Percentiles rank a stretch among this genome's conserved stretches.
phyloP scores from a whole-genome alignment of 2,329 filamentous ascomycete species.

The Chaetomiaceae sp. region DNA sequence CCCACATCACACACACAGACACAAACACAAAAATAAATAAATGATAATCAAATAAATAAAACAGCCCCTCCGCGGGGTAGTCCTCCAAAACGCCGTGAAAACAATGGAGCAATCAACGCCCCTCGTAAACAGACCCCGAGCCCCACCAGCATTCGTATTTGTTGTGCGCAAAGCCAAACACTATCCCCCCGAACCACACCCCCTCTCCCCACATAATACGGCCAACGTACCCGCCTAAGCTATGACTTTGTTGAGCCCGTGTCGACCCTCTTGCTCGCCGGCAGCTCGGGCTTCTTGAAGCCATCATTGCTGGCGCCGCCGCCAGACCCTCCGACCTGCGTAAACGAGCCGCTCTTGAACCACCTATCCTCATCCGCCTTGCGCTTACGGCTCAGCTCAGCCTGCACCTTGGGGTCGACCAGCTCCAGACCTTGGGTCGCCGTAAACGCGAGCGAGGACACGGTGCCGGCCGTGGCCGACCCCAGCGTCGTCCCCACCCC shows the following conservation, averaged over 20 bases:
- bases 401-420: slow-evolving; percentile 86
- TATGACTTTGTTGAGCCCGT: slow-evolving; percentile 51
- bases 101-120: no score
- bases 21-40: no score
- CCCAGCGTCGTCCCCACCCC: slow-evolving; percentile 69
- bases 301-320: slow-evolving; percentile 43
- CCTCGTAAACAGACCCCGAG: background rate
- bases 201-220: no score
- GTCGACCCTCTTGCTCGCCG: slow-evolving; percentile 68
- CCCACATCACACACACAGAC: no score
- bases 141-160: background rate
- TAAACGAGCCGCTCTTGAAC: slow-evolving; percentile 98
- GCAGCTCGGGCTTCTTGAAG: slow-evolving; percentile 79
- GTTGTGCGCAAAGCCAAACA: background rate
- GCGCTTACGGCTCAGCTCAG: slow-evolving; percentile 81
- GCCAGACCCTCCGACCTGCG: slow-evolving; percentile 71
- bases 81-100: background rate
- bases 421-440: slow-evolving; percentile 92
- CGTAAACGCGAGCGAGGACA: slow-evolving; percentile 86
- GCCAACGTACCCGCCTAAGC: background rate
- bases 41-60: no score
- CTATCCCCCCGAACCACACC: no score
- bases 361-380: slow-evolving; percentile 93
- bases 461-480: slow-evolving; percentile 62
- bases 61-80: no score